Evolutionary conservation across 1,284 basidiomycete species (phyloP).

Genomic region (Gymnopus androsaceus): DNA sequence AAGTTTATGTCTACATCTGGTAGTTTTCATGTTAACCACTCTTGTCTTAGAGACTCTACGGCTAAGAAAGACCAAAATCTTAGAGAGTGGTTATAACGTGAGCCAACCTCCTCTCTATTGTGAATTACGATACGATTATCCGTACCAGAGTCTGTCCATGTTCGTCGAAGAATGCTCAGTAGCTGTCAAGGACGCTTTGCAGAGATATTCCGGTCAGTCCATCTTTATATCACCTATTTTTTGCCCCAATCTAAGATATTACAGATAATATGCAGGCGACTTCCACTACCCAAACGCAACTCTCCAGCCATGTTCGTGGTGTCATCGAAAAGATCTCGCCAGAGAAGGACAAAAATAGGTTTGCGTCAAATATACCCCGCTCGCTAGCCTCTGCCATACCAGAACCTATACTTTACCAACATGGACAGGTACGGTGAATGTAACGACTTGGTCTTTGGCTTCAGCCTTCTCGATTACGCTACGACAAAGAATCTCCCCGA

Average conservation of each 20-base stretch:
- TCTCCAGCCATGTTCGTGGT: constrained; percentile 57
- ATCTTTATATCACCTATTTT: too few relatives aligned
- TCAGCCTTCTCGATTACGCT: constrained; percentile 90
- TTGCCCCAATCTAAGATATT: too few relatives aligned
- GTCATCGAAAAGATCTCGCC: constrained; percentile 69
- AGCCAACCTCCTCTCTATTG: constrained; percentile 18
- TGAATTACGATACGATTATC: constrained; percentile 2
- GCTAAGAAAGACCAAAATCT: constrained; percentile 77
- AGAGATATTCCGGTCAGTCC: too few relatives aligned
- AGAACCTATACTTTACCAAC: constrained; percentile 71
- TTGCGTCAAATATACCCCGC: constrained; percentile 57
- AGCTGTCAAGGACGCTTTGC: constrained; percentile 64
- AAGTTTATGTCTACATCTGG: too few relatives aligned
- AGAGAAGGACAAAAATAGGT: constrained; percentile 63
- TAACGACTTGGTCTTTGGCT: constrained; percentile 88
- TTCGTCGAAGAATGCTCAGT: constrained; percentile 78
- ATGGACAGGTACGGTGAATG: constrained; percentile 88
- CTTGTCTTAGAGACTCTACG: constrained; percentile 92
- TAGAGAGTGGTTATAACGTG: constrained; percentile 80
- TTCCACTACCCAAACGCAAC: constrained; percentile 65
- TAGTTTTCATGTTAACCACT: too few relatives aligned
- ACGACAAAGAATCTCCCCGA: constrained; percentile 78
- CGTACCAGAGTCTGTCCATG: constrained; percentile 69
- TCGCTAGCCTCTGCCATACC: constrained; percentile 64
- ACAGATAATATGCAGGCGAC: constrained; percentile 81